Percentiles rank a stretch among this genome's conserved stretches.
These are phyloP conservation scores for apple (Malus domestica) DNA, from an alignment of 306 rosid genomes.

Conservation along the genomic window DNA sequence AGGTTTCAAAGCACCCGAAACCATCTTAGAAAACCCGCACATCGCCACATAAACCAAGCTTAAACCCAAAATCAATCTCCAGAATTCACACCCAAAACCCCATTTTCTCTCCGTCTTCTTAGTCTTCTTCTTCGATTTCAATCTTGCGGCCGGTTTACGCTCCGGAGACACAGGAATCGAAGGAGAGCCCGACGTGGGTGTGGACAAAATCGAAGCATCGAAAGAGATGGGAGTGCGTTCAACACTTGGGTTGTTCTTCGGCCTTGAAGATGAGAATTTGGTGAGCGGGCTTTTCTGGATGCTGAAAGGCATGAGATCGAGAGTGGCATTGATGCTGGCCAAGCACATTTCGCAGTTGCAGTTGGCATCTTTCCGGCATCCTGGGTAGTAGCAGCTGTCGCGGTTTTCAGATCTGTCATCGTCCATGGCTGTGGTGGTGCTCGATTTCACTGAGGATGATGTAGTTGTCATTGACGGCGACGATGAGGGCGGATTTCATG, in stretches of 20 bases:
- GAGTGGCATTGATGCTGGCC: conserved; percentile 80
- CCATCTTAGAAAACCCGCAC: conserved; percentile 25
- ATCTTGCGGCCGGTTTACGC: conserved; percentile 29
- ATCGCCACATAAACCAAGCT: conserved; percentile 33
- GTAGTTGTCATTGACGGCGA: neutral
- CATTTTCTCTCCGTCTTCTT: conserved; percentile 1
- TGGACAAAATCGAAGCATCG: conserved; percentile 41
- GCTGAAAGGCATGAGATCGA: conserved; percentile 67
- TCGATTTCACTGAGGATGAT: conserved; percentile 30
- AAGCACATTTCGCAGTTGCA: conserved; percentile 69
- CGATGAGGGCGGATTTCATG: conserved; percentile 26
- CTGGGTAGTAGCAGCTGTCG: conserved; percentile 72
- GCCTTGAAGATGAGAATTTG: conserved; percentile 42
- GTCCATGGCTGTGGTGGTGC: conserved; percentile 20
- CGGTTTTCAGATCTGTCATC: conserved; percentile 35
- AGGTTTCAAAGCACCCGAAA: conserved; percentile 34
- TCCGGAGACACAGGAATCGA: conserved; percentile 15
- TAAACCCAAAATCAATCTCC: conserved; percentile 25
- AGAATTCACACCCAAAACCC: conserved; percentile 16
- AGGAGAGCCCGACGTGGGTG: conserved; percentile 31
- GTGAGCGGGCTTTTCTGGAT: conserved; percentile 56
- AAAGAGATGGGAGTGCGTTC: conserved; percentile 55
- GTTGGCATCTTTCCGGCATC: conserved; percentile 74
- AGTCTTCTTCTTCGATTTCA: conserved; percentile 9
- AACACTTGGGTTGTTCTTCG: conserved; percentile 7